These are phyloP conservation scores for Geranomyces michiganensis DNA, from an alignment of 192 early-diverging fungal genomes.

Conservation along the genomic window DNA sequence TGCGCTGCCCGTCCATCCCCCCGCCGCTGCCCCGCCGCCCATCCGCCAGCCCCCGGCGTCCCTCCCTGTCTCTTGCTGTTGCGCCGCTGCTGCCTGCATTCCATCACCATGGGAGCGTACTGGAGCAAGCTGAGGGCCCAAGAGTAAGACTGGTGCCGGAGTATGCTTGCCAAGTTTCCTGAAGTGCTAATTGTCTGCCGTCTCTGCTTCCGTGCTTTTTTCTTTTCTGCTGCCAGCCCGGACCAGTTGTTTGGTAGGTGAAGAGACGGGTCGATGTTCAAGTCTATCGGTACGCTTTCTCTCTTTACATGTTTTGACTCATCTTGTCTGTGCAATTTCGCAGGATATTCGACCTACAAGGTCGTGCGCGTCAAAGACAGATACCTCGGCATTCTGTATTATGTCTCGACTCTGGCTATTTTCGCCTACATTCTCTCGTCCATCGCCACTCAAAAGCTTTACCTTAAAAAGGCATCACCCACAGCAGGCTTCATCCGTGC, in stretches of 20 bases:
- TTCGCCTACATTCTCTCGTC: slow-evolving; percentile 45
- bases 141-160: not conserved
- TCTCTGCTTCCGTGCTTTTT: not conserved
- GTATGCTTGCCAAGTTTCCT: not conserved
- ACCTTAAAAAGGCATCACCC: slow-evolving; percentile 38
- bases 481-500: slow-evolving; percentile 30
- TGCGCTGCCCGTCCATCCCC: too few relatives aligned
- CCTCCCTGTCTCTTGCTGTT: too few relatives aligned
- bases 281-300: not conserved
- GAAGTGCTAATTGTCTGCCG: not conserved
- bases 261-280: too few relatives aligned
- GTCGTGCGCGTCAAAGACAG: slow-evolving; percentile 30
- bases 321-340: not conserved
- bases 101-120: not conserved
- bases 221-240: not conserved
- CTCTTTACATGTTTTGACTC: not conserved
- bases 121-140: not conserved
- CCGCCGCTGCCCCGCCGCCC: too few relatives aligned
- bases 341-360: slow-evolving; percentile 33
- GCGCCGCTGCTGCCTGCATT: too few relatives aligned
- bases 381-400: slow-evolving; percentile 31
- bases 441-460: slow-evolving; percentile 33
- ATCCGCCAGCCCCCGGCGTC: too few relatives aligned
- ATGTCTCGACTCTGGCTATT: slow-evolving; percentile 23
- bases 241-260: not conserved